Evolutionary conservation across 31 red algal species (phyloP), one percentile per base, ranked within the genome.

Genomic region (Odonthalia washingtoniensis): DNA sequence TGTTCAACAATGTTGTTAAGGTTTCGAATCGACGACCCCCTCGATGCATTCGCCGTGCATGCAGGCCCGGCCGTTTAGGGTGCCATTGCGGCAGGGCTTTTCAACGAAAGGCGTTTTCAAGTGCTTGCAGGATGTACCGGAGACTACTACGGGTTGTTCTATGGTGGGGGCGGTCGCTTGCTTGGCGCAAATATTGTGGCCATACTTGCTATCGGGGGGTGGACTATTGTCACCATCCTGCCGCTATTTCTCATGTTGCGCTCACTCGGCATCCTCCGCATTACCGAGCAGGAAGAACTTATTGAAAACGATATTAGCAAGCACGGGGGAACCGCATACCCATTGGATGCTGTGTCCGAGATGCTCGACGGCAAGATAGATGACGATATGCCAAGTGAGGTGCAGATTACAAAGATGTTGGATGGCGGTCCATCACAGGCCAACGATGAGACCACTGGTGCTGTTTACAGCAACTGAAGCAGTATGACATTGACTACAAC

Each of bases 321-420:
- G 40, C 92, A 95, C 66, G 96, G 96, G 39, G 96, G 96, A 0
- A 79, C 65, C 5, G 96, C 96, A 5, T 98, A 95, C 80, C 96
- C 88, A 1, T 72, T 89, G 28, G 96, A 98, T 39, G 72, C 82
- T n/a, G n/a, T n/a, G n/a, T n/a, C n/a, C n/a, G n/a, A n/a, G n/a
- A n/a, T n/a, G n/a, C n/a, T n/a, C n/a, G n/a, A n/a, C n/a, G n/a
- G n/a, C n/a, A n/a, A n/a, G n/a, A n/a, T n/a, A n/a, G n/a, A n/a
- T n/a, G n/a, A n/a, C n/a, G n/a, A n/a, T n/a, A n/a, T n/a, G n/a
- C n/a, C n/a, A n/a, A n/a, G n/a, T n/a, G n/a, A n/a, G n/a, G n/a
- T n/a, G n/a, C n/a, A n/a, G n/a, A n/a, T n/a, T n/a, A n/a, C n/a
- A n/a, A n/a, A n/a, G n/a, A n/a, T n/a, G n/a, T n/a, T n/a, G n/a